Percentiles rank a stretch among this genome's conserved stretches.
phyloP scores from a whole-genome alignment of 2,329 filamentous ascomycete genomes.

The Hortaea sp. region DNA sequence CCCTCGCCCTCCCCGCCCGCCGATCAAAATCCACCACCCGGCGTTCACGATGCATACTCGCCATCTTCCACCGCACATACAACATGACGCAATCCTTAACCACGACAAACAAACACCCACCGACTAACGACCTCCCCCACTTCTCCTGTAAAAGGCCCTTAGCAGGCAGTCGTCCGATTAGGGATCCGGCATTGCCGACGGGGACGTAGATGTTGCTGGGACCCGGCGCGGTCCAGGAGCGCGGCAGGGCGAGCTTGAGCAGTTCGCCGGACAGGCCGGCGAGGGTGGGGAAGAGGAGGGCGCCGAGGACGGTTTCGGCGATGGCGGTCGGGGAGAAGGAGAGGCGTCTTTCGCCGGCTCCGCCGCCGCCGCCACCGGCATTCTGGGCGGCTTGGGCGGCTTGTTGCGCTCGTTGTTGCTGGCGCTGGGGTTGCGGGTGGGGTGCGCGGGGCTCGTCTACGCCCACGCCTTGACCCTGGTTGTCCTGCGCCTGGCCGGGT shows the following conservation, averaged over 20 bases:
- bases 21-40: constrained; percentile 34
- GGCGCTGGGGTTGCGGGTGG: constrained; percentile 1
- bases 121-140: constrained; percentile 83
- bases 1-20: constrained; percentile 5
- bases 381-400: constrained; percentile 2
- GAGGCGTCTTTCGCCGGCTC: constrained; percentile 28
- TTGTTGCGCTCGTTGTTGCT: constrained; percentile 8
- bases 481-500: constrained; percentile 7
- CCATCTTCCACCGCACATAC: constrained; percentile 46
- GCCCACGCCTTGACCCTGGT: not conserved
- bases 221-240: constrained; percentile 49
- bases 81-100: constrained; percentile 59
- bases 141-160: constrained; percentile 58
- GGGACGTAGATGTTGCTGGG: constrained; percentile 11
- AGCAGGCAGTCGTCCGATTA: not conserved
- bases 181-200: not conserved
- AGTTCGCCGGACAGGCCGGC: constrained; percentile 70
- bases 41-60: constrained; percentile 36
- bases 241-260: constrained; percentile 58
- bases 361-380: constrained; percentile 15
- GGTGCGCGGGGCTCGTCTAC: not conserved
- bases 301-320: constrained; percentile 53
- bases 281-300: constrained; percentile 71
- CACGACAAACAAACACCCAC: constrained; percentile 80
- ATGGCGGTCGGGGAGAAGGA: constrained; percentile 45